Base-by-base conservation (phyloP, 1,284 basidiomycete species). In the Trichosporon sp. region DNA sequence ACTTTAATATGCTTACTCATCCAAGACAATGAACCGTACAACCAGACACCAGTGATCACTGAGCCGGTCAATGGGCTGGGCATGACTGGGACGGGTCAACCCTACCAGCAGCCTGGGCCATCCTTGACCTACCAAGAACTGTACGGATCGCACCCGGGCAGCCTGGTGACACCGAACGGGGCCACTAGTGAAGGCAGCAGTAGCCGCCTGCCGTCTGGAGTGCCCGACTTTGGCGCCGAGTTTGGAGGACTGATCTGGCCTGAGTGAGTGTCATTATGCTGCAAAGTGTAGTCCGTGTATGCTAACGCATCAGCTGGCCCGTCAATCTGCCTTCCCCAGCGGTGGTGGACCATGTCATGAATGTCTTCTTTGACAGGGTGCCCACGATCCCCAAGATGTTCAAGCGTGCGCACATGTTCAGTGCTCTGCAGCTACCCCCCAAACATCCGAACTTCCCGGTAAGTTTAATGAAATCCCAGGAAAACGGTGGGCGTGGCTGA, bases 321-420 rank as follows among this genome's bases (percentile, higher is more conserved):
- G 52, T 36, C n/a, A 74, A 76, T 49, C 68, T 79, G 10, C 77
- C 77, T 0, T 54, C 69, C 1, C 65, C 67, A 6, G 67, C 68
- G 8, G 68, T 75, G 10, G 72, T 78, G 3, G 64, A 75, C 70
- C 75, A 76, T 64, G 62, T 72, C 32, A 66, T 73, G 7, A 58
- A 63, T 10, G 68, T 75, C 4, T 79, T 79, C 67, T 79, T 77
- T 56, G 73, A 75, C 19, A 74, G 75, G 25, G 70, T 79, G 0
- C 72, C 73, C 1, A 66, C 71, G 0, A 36, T 74, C 1, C 72
- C 76, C 7, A 71, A 71, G 54, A 76, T 78, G 76, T 33, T 79
- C 11, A 72, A 75, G 60, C 65, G 67, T 19, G 33, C 70, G 2
- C 64, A 69, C 1, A 69, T 79, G 33, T 21, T 74, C 49, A 59